Percentiles rank a stretch among this genome's conserved stretches.
Conservation (phyloP, 176 grass and related monocot species). For the Cenchrus fungigraminus region DNA sequence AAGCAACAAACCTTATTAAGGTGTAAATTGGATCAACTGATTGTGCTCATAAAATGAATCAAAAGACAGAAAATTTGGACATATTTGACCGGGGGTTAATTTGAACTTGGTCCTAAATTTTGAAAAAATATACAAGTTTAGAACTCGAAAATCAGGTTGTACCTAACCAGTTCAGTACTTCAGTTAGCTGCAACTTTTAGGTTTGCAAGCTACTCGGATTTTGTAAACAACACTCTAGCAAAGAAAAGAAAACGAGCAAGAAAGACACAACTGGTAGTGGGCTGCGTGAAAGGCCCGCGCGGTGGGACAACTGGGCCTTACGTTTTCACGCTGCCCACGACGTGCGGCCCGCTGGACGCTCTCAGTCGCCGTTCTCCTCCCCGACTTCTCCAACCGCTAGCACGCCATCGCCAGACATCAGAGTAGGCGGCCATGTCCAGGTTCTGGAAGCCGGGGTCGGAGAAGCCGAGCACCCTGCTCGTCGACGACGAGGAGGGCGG, state of each 20-base stretch:
- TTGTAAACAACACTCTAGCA: too few relatives aligned
- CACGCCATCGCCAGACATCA: not conserved
- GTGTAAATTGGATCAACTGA: too few relatives aligned
- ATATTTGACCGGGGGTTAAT: too few relatives aligned
- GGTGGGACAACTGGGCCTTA: not conserved
- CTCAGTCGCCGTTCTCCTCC: not conserved
- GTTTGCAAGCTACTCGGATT: too few relatives aligned
- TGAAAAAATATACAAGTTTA: too few relatives aligned
- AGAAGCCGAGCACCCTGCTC: conserved; percentile 68
- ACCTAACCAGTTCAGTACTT: too few relatives aligned
- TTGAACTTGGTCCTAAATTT: too few relatives aligned
- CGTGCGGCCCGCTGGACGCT: not conserved
- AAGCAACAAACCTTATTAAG: too few relatives aligned
- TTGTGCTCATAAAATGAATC: too few relatives aligned
- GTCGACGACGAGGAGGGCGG: conserved; percentile 91
- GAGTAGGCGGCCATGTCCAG: conserved; percentile 58
- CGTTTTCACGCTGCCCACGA: not conserved
- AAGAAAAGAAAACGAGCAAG: not conserved
- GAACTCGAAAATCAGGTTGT: too few relatives aligned
- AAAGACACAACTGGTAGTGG: not conserved
- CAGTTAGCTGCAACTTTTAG: too few relatives aligned
- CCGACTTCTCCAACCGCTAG: not conserved
- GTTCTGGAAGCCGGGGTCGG: conserved; percentile 81
- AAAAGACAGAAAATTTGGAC: too few relatives aligned
- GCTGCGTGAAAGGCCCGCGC: not conserved